Evolutionary conservation across 352 stramenopile species (phyloP), one percentile per base, ranked within the genome.

Genomic region (Elongisporangium senticosum): DNA sequence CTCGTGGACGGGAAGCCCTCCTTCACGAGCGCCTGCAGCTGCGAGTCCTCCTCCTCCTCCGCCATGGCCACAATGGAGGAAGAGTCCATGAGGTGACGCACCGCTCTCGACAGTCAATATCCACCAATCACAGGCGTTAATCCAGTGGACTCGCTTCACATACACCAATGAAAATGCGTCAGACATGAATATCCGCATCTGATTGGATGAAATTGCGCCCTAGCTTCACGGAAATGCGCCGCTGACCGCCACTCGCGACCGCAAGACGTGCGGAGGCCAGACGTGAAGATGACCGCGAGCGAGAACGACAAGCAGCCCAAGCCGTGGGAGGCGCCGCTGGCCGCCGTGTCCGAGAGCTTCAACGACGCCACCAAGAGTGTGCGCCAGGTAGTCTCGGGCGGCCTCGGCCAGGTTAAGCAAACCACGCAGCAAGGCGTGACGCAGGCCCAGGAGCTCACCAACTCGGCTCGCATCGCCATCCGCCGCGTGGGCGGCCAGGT

Each of bases 371-470:
- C 77, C 57, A 77, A 86, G 71, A 71, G 62, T 54, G 64, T 80
- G 57, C 64, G 72, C 61, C 68, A 77, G 37, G 71, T 65, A 19
- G 63, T 71, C 22, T 55, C 49, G 23, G 68, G 65, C 10, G 68
- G 65, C 43, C 63, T 87, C 26, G 55, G 75, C 54, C 74, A 89
- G 62, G 70, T 71, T 50, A 78, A 76, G 52, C 66, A 78, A 39
- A 52, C 72, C 43, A 62, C 79, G 58, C 53, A 56, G 54, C 68
- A 55, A 20, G 74, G 78, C 50, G 68, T 83, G 43, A 62, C 75
- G 54, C 72, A 84, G 50, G 76, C 66, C 47, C 82, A 87, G 67
- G 75, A 89, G 67, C 74, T 91, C 53, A 82, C 79, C 55, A 79
- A 56, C 57, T 77, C 68, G 33, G 79, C 77, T 47, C 81, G 79